phyloP scores from a whole-genome alignment of 345 rosid genomes.

The Eucalyptus guilfoylei region DNA sequence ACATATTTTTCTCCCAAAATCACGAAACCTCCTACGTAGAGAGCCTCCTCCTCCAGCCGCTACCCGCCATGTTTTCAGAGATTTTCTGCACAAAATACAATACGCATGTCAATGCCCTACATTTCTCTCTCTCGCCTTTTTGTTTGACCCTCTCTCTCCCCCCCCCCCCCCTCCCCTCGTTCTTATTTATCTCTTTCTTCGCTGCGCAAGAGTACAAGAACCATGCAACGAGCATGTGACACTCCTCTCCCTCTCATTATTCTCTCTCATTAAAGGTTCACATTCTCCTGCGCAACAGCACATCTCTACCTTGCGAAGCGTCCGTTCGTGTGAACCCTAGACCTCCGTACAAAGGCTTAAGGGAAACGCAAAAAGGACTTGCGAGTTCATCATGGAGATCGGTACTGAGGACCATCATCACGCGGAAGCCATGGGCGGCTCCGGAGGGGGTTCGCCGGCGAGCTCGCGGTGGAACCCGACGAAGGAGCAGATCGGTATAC shows the following conservation, averaged over 20 bases:
- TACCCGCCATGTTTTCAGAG: conserved; percentile 91
- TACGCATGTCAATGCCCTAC: conserved; percentile 66
- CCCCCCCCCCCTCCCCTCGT: neutral
- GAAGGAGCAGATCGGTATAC: conserved; percentile 63
- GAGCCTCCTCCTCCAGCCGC: conserved; percentile 25
- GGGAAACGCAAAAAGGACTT: neutral
- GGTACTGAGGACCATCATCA: neutral
- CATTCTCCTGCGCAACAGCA: neutral
- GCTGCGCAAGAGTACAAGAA: neutral
- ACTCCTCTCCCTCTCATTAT: neutral
- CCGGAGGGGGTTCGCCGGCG: conserved; percentile 6
- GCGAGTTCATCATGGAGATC: neutral
- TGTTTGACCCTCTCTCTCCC: neutral
- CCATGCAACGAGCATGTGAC: neutral
- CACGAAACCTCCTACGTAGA: neutral
- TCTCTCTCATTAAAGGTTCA: neutral
- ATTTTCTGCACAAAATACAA: conserved; percentile 63
- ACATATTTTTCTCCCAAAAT: neutral
- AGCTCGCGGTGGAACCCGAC: conserved; percentile 92
- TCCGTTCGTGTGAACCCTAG: neutral
- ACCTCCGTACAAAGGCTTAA: neutral
- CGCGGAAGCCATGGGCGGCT: neutral
- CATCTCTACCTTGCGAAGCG: neutral
- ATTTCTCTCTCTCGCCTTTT: conserved; percentile 1
- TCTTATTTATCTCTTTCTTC: neutral